Evolutionary conservation across 345 rosid genomes (phyloP), one percentile per base, ranked within the genome.

Genomic region (Dipteronia dyeriana): DNA sequence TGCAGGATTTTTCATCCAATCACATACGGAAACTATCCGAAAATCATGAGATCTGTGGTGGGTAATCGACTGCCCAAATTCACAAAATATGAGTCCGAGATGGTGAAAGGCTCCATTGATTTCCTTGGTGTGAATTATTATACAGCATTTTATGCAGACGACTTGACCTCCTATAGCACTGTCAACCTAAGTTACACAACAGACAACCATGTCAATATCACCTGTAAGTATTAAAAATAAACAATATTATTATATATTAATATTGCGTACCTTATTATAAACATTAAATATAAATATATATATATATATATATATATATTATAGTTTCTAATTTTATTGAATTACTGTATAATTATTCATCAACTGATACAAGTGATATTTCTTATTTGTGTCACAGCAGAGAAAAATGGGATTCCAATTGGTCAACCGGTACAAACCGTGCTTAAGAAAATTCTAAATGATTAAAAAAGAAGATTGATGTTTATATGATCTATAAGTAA

Each of bases 111-210:
- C 2, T 90, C 91, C 1, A 66, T 81, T 65, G 91, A 88, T 83
- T 90, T 88, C 76, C 73, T 90, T 34, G 91, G 90, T 34, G 70
- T 90, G 77, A 90, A 90, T 73, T 90, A 90, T 74, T 88, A 90
- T 68, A 84, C 89, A 4, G 73, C 88, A 19, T 2, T 43, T 68
- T 90, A 88, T 59, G 89, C 84, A 17, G 76, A 83, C 10, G 73
- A 81, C 41, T 23, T 49, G 2, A 78, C 84, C 13, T 75, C 16
- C 14, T 16, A 82, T 22, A 63, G 79, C 54, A 72, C 63, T 2
- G 14, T 23, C 39, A 53, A 81, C 14, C 13, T 72, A 63, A 86
- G 84, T 66, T 81, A 80, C 72, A n/a, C 73, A 62, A 75, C 91
- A 19, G 93, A 89, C 69, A 74, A 79, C 39, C 88, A 77, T 11